Base-by-base conservation (phyloP, 2,329 filamentous ascomycete species). In the Fusarium staphyleae region DNA sequence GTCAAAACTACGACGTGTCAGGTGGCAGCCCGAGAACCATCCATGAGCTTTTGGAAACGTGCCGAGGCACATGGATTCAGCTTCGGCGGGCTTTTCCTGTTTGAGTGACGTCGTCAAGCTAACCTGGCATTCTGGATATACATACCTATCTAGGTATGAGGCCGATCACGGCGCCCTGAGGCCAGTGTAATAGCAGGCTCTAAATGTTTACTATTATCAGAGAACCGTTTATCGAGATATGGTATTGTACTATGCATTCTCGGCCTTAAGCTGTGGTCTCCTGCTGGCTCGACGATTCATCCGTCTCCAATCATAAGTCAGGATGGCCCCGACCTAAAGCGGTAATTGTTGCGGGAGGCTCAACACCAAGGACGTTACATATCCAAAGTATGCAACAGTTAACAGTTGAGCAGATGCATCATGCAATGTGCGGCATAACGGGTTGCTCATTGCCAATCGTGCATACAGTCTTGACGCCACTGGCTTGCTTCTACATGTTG, bases 271-370 rank as follows among this genome's bases (percentile, higher is more conserved):
- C 3, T 3, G 4, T 24, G 22, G 8, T 24, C 22, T 24, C 9
- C 22, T 24, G 9, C 4, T 24, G 22, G 3, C 22, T 24, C 22
- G 22, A 24, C 5, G 22, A 5, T 24, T 24, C 22, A 24, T 9
- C 22, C 5, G 9, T 24, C 5, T 8, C 8, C 22, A 24, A 24
- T 8, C 9, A 3, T 9, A 24, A 24, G 5, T 5, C 4, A 4
- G 10, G 4, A 29, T 13, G 12, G 37, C 29, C 24, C 50, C 55
- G 9, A 37, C 46, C 55, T 32, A 52, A 62, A 60, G 32, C 30
- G 55, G 59, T 48, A 62, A 62, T 60, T 62, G 24, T 62, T 62
- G 58, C 59, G 58, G 58, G 30, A 62, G 15, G 12, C 30, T 47
- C 24, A 45, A 54, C 44, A 19, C 54, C 36, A 32, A 47, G 42